These are phyloP conservation scores for Dactylellina parvicollis DNA, from an alignment of 2,329 filamentous ascomycete species.

Conservation along the genomic window DNA sequence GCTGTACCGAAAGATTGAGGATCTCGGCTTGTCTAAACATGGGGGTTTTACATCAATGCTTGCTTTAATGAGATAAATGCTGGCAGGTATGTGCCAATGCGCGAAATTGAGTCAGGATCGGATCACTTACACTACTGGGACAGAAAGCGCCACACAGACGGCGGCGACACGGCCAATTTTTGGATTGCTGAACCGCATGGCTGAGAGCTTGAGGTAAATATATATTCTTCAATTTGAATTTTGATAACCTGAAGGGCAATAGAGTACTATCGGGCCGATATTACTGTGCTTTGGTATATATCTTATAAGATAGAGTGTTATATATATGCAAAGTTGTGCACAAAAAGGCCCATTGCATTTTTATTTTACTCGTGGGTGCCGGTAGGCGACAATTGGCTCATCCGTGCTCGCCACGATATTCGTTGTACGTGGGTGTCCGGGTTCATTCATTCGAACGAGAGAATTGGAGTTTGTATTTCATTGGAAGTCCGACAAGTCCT, in stretches of 20 bases:
- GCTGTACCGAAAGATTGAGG: no score
- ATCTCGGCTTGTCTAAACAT: no score
- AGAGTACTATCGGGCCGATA: background rate
- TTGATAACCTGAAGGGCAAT: background rate
- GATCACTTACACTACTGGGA: background rate
- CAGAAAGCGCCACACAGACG: background rate
- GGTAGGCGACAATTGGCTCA: background rate
- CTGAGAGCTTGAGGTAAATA: background rate
- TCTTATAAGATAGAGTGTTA: no score
- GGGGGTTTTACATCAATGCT: no score
- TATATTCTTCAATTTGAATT: background rate
- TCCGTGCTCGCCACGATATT: background rate
- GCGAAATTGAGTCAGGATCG: background rate
- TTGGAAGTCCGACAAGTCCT: no score
- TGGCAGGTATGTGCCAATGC: background rate
- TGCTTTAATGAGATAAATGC: no score
- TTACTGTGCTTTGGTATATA: no score
- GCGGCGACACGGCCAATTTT: background rate
- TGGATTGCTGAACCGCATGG: background rate
- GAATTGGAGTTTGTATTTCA: conserved; percentile 4
- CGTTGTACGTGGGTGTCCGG: no score
- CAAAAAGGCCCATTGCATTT: background rate
- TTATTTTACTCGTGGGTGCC: no score
- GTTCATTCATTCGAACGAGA: background rate
- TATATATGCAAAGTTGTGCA: no score